Evolutionary conservation across 768 basidiomycete genomes (phyloP).

Genomic region (Termitomyces sp.): DNA sequence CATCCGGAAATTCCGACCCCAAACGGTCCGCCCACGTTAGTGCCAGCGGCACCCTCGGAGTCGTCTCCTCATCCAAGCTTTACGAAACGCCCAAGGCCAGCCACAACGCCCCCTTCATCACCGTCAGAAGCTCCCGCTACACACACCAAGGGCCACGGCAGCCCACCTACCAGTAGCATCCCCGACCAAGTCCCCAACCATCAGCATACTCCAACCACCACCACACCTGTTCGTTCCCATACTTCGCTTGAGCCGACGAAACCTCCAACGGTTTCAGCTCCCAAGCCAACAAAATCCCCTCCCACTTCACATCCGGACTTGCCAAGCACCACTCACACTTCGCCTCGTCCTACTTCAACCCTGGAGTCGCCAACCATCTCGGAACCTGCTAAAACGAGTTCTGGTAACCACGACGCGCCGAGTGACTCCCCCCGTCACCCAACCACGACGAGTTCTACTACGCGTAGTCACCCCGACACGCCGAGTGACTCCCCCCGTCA

Average conservation of each 20-base stretch:
- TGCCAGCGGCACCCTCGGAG: constrained; percentile 7
- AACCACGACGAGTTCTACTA: not conserved
- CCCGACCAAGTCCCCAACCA: not conserved
- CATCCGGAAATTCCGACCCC: not conserved
- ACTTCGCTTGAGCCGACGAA: not conserved
- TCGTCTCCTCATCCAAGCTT: not conserved
- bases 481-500: not conserved
- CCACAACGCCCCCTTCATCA: not conserved
- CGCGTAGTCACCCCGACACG: not conserved
- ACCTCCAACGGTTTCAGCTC: not conserved
- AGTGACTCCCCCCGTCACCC: not conserved
- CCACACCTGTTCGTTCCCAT: too few species aligned
- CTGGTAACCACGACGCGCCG: not conserved
- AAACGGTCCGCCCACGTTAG: not conserved
- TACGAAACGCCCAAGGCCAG: not conserved
- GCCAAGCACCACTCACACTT: not conserved
- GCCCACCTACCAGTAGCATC: not conserved
- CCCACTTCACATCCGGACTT: not conserved
- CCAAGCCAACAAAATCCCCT: not conserved
- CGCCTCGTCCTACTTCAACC: not conserved
- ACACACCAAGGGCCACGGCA: not conserved
- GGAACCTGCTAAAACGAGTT: not conserved
- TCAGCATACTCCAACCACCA: too few species aligned
- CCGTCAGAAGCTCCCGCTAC: not conserved
- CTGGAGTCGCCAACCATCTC: not conserved